A percentile compares a stretch with the other conserved stretches of the same genome.
Evolutionary conservation across 2,329 filamentous ascomycete genomes (phyloP).

Genomic region (Calonectria pauciramosa): DNA sequence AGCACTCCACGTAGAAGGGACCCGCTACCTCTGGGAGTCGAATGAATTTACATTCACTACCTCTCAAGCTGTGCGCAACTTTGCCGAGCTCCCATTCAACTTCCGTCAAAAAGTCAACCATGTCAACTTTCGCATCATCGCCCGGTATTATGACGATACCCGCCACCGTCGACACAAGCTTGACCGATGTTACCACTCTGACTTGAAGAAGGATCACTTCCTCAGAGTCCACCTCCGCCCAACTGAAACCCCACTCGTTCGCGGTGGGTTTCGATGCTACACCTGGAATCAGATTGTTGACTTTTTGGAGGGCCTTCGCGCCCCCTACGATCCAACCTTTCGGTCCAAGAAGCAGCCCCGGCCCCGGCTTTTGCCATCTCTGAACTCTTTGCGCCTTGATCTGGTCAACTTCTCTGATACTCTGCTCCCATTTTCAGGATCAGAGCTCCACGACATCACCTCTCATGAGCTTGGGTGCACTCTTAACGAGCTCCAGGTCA

Average conservation of each 20-base stretch:
- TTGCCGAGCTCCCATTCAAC: conserved; percentile 59
- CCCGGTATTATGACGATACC: conserved; percentile 68
- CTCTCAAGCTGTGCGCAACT: conserved; percentile 63
- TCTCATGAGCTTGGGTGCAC: conserved; percentile 67
- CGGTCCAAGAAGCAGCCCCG: conserved; percentile 51
- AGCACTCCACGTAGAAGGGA: conserved; percentile 64
- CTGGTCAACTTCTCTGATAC: conserved; percentile 67
- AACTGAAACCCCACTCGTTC: conserved; percentile 60
- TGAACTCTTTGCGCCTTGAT: conserved; percentile 64
- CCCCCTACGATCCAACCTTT: conserved; percentile 61
- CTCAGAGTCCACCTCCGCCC: conserved; percentile 59
- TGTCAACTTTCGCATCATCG: conserved; percentile 67
- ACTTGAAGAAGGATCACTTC: conserved; percentile 56
- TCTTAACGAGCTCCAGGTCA: conserved; percentile 66
- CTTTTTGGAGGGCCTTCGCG: conserved; percentile 65
- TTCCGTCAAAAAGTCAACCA: conserved; percentile 60
- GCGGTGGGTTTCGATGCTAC: conserved; percentile 68
- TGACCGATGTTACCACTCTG: conserved; percentile 57
- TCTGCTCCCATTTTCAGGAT: conserved; percentile 59
- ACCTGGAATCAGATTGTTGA: conserved; percentile 68
- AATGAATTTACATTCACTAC: conserved; percentile 70
- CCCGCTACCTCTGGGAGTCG: conserved; percentile 62
- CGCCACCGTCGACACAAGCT: conserved; percentile 56
- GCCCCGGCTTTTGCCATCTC: conserved; percentile 62
- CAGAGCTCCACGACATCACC: conserved; percentile 65